A percentile compares a stretch with the other conserved stretches of the same genome.
Evolutionary conservation across 352 stramenopile genomes (phyloP).

Genomic region (Phytophthora cactorum): DNA sequence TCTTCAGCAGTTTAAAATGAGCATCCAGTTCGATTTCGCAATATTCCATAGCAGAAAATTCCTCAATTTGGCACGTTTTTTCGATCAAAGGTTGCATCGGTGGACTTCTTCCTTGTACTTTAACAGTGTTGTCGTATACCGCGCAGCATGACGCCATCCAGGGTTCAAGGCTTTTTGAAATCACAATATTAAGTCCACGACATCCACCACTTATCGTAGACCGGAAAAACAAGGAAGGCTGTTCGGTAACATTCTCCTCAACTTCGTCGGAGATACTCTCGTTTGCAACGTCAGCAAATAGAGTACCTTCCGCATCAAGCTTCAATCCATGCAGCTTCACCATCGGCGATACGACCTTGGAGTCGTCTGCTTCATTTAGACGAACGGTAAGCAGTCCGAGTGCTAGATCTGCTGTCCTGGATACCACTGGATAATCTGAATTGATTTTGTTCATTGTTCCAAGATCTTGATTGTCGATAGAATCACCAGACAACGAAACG

Average conservation of each 20-base stretch:
- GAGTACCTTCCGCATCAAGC: slow-evolving; percentile 14
- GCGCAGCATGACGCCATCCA: slow-evolving; percentile 34
- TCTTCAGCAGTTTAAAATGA: slow-evolving; percentile 67
- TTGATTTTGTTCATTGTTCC: neutral
- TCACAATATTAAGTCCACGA: slow-evolving; percentile 22
- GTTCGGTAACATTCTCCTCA: slow-evolving; percentile 9
- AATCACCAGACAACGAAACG: slow-evolving; percentile 10
- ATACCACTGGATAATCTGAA: slow-evolving; percentile 18
- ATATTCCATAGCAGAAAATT: slow-evolving; percentile 15
- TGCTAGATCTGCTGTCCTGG: slow-evolving; percentile 14
- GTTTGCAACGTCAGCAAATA: slow-evolving; percentile 4
- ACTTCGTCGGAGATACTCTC: neutral
- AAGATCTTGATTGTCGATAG: slow-evolving; percentile 3
- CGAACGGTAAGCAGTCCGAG: slow-evolving; percentile 12
- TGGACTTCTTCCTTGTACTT: neutral
- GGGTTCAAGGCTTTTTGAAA: slow-evolving; percentile 30
- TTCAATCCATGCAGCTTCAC: slow-evolving; percentile 33
- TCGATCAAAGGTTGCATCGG: neutral
- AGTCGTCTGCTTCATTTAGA: slow-evolving; percentile 7
- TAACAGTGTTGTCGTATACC: slow-evolving; percentile 13
- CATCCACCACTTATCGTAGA: slow-evolving; percentile 28
- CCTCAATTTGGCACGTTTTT: neutral
- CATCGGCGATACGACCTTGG: neutral
- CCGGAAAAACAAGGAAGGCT: slow-evolving; percentile 10
- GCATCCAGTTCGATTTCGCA: slow-evolving; percentile 54